Evolutionary conservation across 805 yeast species (phyloP).

Genomic region (Candida endomychidarum): DNA sequence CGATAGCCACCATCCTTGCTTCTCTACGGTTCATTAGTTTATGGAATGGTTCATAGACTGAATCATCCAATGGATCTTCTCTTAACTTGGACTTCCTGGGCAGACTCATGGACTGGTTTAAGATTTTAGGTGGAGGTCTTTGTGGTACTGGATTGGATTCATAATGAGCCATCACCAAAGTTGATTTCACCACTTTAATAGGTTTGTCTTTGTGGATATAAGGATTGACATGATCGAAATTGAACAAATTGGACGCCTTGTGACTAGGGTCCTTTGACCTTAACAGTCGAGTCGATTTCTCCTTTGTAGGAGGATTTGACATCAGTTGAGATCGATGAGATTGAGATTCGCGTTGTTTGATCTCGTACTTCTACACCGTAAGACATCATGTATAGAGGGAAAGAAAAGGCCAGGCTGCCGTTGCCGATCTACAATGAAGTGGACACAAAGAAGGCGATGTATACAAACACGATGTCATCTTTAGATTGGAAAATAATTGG

Average conservation of each 20-base stretch:
- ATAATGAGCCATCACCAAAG: background rate
- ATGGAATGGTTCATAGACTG: constrained; percentile 48
- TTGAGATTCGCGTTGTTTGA: constrained; percentile 1
- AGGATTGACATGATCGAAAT: constrained; percentile 33
- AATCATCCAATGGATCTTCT: constrained; percentile 47
- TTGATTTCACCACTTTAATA: constrained; percentile 15
- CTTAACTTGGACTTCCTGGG: constrained; percentile 12
- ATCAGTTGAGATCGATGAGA: background rate
- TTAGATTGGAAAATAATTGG: constrained; percentile 1
- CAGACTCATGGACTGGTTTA: constrained; percentile 14
- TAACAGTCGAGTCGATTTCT: constrained; percentile 23
- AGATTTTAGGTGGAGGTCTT: constrained; percentile 9
- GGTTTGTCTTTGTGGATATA: constrained; percentile 17
- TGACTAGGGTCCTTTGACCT: constrained; percentile 27
- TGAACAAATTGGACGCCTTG: constrained; percentile 23
- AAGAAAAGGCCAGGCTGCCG: constrained; percentile 14
- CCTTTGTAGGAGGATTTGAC: too few species aligned
- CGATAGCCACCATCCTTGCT: constrained; percentile 54
- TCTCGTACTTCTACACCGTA: too few species aligned
- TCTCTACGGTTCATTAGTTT: constrained; percentile 65
- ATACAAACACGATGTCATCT: background rate
- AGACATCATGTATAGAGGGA: constrained; percentile 21
- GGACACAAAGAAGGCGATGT: background rate
- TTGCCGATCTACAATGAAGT: constrained; percentile 8
- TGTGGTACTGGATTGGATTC: background rate